Conservation (phyloP, 2,329 filamentous ascomycete genomes). For the Penicillium palitans region DNA sequence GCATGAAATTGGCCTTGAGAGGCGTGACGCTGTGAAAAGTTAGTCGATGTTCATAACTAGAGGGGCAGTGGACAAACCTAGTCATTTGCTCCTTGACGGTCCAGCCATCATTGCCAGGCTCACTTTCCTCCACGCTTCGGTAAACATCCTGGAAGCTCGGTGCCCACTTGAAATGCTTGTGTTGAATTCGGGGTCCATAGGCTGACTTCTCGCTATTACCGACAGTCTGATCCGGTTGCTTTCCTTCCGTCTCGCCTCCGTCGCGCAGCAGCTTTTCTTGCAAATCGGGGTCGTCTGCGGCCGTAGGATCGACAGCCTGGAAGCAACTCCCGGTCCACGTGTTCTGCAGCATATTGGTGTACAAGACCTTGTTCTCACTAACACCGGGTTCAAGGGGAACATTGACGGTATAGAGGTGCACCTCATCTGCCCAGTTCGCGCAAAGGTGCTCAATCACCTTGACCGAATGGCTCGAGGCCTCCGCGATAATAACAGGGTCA, state of each 20-base stretch:
- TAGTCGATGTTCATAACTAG: neutral
- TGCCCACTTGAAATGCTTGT: conserved; percentile 94
- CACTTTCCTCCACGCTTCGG: conserved; percentile 75
- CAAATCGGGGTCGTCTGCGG: conserved; percentile 60
- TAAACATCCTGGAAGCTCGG: conserved; percentile 85
- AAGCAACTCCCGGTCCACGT: conserved; percentile 90
- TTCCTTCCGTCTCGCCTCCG: conserved; percentile 52
- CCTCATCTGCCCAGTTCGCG: conserved; percentile 69
- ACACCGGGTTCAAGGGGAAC: conserved; percentile 80
- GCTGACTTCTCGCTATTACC: conserved; percentile 28
- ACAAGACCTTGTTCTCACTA: conserved; percentile 70
- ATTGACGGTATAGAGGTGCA: conserved; percentile 89
- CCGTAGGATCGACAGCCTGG: conserved; percentile 68
- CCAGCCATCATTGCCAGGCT: conserved; percentile 89
- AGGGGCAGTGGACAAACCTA: conserved; percentile 56
- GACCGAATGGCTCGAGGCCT: conserved; percentile 72
- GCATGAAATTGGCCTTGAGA: conserved; percentile 89
- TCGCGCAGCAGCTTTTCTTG: conserved; percentile 74
- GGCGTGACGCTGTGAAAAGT: conserved; percentile 70
- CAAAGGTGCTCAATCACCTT: conserved; percentile 76
- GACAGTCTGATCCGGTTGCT: conserved; percentile 27
- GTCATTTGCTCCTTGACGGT: conserved; percentile 83
- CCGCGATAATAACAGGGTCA: conserved; percentile 76
- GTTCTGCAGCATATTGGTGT: conserved; percentile 85
- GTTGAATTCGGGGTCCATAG: conserved; percentile 55